phyloP scores from a whole-genome alignment of 2,329 filamentous ascomycete species.

The Talaromyces sp. region DNA sequence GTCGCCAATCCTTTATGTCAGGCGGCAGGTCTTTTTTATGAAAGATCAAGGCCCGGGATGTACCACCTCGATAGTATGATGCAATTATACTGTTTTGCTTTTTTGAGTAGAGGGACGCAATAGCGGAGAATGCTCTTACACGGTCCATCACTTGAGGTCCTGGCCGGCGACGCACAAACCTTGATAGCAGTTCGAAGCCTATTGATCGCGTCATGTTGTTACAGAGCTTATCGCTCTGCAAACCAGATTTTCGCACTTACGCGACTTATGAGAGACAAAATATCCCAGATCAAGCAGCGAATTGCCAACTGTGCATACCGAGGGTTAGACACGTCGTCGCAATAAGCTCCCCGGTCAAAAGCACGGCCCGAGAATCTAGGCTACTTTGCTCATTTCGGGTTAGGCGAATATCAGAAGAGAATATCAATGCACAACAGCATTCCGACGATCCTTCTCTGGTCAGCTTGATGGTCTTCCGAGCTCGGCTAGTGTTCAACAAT shows the following conservation, averaged over 20 bases:
- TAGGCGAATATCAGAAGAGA: neutral
- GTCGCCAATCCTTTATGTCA: constrained; percentile 46
- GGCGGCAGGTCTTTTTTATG: constrained; percentile 51
- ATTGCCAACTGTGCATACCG: neutral
- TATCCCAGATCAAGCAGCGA: neutral
- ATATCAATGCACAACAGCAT: neutral
- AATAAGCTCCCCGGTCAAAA: neutral
- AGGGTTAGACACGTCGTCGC: neutral
- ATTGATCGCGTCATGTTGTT: neutral
- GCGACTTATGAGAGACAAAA: neutral
- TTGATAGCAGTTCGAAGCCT: neutral
- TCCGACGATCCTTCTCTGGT: neutral
- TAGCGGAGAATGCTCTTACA: neutral
- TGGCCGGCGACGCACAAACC: neutral
- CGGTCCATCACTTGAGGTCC: neutral
- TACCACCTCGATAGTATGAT: constrained; percentile 65
- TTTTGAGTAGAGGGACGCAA: neutral
- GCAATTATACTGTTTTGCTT: constrained; percentile 44
- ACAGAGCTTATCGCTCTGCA: neutral
- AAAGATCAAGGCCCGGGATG: constrained; percentile 65
- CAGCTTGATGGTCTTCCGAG: no score
- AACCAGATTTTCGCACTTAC: neutral
- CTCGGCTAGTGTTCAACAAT: no score
- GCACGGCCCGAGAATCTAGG: neutral
- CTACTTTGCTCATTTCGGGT: neutral